These are phyloP conservation scores for Thelephora terrestris DNA, from an alignment of 1,284 basidiomycete species.

Conservation along the genomic window DNA sequence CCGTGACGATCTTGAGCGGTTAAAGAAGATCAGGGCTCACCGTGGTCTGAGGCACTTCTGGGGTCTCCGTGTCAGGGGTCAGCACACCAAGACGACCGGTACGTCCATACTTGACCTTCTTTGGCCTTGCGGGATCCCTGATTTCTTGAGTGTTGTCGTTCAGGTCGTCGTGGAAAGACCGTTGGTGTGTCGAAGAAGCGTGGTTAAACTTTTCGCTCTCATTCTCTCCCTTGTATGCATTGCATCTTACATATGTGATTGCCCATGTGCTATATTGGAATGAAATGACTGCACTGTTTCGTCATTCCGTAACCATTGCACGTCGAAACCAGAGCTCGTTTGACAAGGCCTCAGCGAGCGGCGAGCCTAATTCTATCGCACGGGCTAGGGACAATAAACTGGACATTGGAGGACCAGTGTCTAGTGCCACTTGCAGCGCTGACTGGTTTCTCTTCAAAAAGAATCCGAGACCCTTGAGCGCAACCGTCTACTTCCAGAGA, in stretches of 20 bases:
- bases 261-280: not conserved
- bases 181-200: conserved; percentile 92
- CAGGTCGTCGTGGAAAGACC: conserved; percentile 84
- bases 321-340: too few species aligned
- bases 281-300: too few species aligned
- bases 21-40: conserved; percentile 99
- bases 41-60: conserved; percentile 98
- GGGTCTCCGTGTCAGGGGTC: conserved; percentile 91
- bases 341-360: too few species aligned
- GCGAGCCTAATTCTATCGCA: too few species aligned
- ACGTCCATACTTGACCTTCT: conserved; percentile 18
- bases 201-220: conserved; percentile 39
- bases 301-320: too few species aligned
- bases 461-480: too few species aligned
- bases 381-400: too few species aligned
- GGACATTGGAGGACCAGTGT: too few species aligned
- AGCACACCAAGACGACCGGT: conserved; percentile 99
- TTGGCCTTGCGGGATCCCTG: not conserved
- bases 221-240: not conserved
- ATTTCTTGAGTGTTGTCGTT: not conserved
- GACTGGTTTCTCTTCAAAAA: too few species aligned
- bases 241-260: conserved; percentile 2
- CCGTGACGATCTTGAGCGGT: conserved; percentile 95
- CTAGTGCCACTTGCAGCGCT: too few species aligned
- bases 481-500: too few species aligned